A percentile compares a stretch with the other conserved stretches of the same genome.
These are phyloP conservation scores for Botrytis pseudocinerea DNA, from an alignment of 2,329 filamentous ascomycete genomes.

Conservation along the genomic window DNA sequence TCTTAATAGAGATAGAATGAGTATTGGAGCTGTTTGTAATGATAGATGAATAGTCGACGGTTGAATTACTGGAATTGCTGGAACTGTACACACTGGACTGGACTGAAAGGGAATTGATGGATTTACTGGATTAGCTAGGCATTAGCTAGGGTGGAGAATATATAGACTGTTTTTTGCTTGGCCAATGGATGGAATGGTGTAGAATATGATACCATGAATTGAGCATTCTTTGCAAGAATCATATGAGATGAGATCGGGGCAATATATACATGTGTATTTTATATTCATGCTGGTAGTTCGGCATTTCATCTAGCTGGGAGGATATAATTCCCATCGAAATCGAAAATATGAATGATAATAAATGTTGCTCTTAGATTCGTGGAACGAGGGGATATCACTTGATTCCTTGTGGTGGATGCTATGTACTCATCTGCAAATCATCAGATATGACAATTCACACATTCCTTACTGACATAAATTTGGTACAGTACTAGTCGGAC, in stretches of 20 bases:
- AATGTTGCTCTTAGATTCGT: no score
- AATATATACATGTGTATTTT: not conserved
- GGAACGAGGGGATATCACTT: not conserved
- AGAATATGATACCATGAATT: constrained; percentile 8
- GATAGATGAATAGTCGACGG: constrained; percentile 11
- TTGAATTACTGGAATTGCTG: not conserved
- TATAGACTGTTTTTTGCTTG: constrained; percentile 1
- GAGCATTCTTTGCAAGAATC: not conserved
- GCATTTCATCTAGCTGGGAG: not conserved
- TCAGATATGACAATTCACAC: not conserved
- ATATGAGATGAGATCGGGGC: not conserved
- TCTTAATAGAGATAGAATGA: constrained; percentile 14
- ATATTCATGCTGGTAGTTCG: not conserved
- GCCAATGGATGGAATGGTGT: not conserved
- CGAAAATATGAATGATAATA: not conserved
- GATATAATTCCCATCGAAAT: not conserved
- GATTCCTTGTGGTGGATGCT: not conserved
- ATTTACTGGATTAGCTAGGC: not conserved
- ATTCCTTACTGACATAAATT: no score
- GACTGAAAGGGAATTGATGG: not conserved
- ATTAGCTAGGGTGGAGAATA: not conserved
- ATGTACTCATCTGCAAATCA: not conserved
- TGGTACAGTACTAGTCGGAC: not conserved
- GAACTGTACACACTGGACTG: not conserved
- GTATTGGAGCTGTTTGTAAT: constrained; percentile 22